Percentiles rank a stretch among this genome's conserved stretches.
These are phyloP conservation scores for Didymella sp. DNA, from an alignment of 2,329 filamentous ascomycete genomes.

Conservation along the genomic window DNA sequence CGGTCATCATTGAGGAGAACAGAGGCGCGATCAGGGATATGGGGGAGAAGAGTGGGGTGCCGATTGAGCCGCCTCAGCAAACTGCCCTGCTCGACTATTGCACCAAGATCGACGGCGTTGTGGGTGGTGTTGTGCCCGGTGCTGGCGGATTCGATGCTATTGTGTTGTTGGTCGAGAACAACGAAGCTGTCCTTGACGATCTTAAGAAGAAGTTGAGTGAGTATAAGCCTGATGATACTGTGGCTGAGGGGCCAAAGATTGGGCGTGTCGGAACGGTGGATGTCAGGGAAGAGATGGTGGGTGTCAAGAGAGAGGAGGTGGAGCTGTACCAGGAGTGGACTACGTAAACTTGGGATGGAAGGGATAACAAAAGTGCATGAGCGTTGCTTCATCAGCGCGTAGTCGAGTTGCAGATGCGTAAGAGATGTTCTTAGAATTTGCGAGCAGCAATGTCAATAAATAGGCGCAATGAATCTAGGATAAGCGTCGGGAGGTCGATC, in stretches of 20 bases:
- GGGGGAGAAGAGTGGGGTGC: constrained; percentile 75
- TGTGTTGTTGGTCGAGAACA: constrained; percentile 78
- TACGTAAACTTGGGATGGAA: neutral
- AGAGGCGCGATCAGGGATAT: constrained; percentile 74
- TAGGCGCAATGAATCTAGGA: neutral
- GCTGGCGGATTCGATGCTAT: constrained; percentile 94
- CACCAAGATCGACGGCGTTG: constrained; percentile 74
- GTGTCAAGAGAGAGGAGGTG: constrained; percentile 56
- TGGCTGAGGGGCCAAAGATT: constrained; percentile 53
- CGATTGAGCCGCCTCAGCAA: constrained; percentile 88
- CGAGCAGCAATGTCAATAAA: neutral
- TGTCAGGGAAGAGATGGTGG: constrained; percentile 76
- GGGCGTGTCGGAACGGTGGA: constrained; percentile 71
- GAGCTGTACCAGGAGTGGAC: constrained; percentile 52
- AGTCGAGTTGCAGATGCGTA: neutral
- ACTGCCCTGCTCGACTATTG: constrained; percentile 83
- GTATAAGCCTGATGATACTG: constrained; percentile 64
- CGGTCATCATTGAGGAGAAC: constrained; percentile 59
- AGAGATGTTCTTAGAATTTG: neutral
- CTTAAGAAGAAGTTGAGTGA: constrained; percentile 68
- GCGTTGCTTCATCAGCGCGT: neutral
- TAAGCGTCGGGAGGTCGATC: neutral
- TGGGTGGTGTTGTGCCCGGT: constrained; percentile 90
- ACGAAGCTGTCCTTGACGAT: constrained; percentile 65
- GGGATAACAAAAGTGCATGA: neutral